Evolutionary conservation across 2,329 filamentous ascomycete genomes (phyloP).

Genomic region (Scytalidium sp.): DNA sequence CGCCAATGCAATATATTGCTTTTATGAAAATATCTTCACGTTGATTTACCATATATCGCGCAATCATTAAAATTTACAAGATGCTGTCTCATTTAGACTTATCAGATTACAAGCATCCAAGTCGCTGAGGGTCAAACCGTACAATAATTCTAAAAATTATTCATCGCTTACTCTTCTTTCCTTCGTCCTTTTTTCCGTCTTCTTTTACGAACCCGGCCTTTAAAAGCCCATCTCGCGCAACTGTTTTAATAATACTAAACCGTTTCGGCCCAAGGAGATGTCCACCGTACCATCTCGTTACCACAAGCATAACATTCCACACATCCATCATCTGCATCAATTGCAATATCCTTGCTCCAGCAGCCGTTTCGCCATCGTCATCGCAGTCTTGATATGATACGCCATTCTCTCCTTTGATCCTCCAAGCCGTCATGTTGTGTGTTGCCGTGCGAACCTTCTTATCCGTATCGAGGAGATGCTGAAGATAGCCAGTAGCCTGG

Average conservation of each 20-base stretch:
- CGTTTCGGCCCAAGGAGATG: constrained; percentile 83
- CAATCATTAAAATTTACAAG: too few species aligned
- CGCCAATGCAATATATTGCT: background rate
- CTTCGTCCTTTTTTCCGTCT: constrained; percentile 44
- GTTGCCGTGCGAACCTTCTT: constrained; percentile 83
- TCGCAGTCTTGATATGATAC: constrained; percentile 83
- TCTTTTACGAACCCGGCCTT: constrained; percentile 68
- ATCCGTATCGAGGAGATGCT: constrained; percentile 76
- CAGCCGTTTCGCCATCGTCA: constrained; percentile 93
- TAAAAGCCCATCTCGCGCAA: constrained; percentile 80
- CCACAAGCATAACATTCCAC: constrained; percentile 90
- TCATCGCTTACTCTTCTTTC: constrained; percentile 27
- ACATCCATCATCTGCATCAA: constrained; percentile 93
- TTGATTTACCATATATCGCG: too few species aligned
- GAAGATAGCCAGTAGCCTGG: constrained; percentile 69
- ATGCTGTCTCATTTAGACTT: too few species aligned
- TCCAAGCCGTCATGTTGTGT: constrained; percentile 95
- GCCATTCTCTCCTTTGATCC: constrained; percentile 60
- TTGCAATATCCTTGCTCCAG: constrained; percentile 80
- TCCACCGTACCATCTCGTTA: constrained; percentile 94
- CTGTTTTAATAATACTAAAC: constrained; percentile 86
- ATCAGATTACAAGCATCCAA: too few species aligned
- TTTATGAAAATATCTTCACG: background rate
- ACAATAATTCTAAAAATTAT: too few species aligned
- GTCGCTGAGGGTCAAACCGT: too few species aligned